Conservation (phyloP, 2,329 filamentous ascomycete species). For the Aspergillus pseudoterreus region DNA sequence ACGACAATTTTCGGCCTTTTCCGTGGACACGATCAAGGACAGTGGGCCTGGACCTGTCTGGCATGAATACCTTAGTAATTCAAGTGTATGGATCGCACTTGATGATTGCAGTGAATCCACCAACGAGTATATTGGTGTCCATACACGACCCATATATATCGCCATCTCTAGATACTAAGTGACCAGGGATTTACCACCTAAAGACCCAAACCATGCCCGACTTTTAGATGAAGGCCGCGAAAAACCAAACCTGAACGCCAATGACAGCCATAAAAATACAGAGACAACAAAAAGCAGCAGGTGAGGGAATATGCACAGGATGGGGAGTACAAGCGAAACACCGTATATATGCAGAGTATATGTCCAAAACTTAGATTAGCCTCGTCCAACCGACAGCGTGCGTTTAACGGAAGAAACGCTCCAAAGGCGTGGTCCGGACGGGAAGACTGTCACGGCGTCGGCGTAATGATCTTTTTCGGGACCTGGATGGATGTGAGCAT, state of each 20-base stretch:
- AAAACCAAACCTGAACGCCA: neutral
- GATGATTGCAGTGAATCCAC: too few relatives aligned
- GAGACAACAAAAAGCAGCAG: neutral
- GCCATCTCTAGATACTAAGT: too few relatives aligned
- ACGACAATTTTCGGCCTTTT: too few relatives aligned
- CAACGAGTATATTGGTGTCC: too few relatives aligned
- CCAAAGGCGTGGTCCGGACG: conserved; percentile 10
- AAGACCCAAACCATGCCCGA: too few relatives aligned
- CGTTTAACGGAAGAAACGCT: neutral
- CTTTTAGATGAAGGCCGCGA: neutral
- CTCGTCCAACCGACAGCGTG: too few relatives aligned
- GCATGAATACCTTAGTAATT: too few relatives aligned
- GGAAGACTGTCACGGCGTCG: conserved; percentile 6
- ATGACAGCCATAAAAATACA: conserved; percentile 22
- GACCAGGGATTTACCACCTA: too few relatives aligned
- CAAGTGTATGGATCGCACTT: too few relatives aligned
- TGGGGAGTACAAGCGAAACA: conserved; percentile 7
- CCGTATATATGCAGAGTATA: conserved; percentile 10
- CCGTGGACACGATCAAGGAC: too few relatives aligned
- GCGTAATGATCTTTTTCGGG: conserved; percentile 6
- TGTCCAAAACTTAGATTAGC: neutral
- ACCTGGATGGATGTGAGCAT: conserved; percentile 1
- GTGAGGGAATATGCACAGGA: neutral
- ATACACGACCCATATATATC: too few relatives aligned
- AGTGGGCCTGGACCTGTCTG: too few relatives aligned